Conservation (phyloP, 2,329 filamentous ascomycete species). For the Phyllosticta citrichinensis region DNA sequence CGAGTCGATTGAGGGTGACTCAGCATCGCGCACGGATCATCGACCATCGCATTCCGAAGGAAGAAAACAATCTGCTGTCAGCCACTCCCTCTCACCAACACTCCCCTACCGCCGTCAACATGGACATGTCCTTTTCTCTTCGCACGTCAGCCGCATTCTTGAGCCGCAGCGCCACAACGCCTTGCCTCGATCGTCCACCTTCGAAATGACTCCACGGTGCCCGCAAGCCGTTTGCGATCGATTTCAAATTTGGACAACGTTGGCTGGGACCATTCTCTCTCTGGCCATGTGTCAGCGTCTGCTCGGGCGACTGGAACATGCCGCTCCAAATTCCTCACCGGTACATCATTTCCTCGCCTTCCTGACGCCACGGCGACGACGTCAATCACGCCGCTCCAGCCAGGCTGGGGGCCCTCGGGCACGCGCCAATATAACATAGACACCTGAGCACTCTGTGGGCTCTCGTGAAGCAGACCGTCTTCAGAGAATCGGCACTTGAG, state of each 20-base stretch:
- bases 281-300: not conserved
- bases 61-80: not conserved
- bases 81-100: not conserved
- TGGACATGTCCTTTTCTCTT: not conserved
- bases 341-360: not conserved
- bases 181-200: not conserved
- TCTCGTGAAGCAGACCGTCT: not conserved
- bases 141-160: not conserved
- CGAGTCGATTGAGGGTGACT: not conserved
- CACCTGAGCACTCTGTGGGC: not conserved
- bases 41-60: not conserved
- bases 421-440: not conserved
- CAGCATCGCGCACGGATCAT: not conserved
- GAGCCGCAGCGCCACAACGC: not conserved
- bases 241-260: not conserved
- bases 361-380: not conserved
- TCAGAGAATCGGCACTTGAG: not conserved
- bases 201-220: not conserved
- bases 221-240: not conserved
- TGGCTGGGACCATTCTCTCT: not conserved
- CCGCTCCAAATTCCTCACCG: not conserved
- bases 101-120: not conserved
- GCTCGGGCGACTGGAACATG: not conserved
- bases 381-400: not conserved
- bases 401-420: not conserved